These are phyloP conservation scores for Chrysoporthe cubensis DNA, from an alignment of 2,329 filamentous ascomycete genomes.

Conservation along the genomic window DNA sequence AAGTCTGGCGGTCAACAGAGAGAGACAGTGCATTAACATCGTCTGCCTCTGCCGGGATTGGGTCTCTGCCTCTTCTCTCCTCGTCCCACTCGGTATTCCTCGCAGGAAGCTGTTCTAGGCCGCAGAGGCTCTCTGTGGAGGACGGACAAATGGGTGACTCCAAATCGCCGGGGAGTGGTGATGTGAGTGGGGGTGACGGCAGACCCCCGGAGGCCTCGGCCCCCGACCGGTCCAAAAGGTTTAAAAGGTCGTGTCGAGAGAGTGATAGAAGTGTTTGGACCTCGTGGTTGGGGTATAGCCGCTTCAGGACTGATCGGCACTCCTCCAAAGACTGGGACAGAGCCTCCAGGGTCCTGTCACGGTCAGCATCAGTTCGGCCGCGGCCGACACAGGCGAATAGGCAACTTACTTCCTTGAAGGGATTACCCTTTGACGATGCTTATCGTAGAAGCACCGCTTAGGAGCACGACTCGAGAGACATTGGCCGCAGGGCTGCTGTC, in stretches of 20 bases:
- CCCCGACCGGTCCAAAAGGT: slow-evolving; percentile 54
- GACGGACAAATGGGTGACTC: slow-evolving; percentile 54
- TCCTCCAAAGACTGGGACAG: slow-evolving; percentile 68
- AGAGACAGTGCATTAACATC: slow-evolving; percentile 72
- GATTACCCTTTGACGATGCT: slow-evolving; percentile 75
- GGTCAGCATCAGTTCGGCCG: slow-evolving; percentile 18
- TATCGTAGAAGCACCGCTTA: slow-evolving; percentile 79
- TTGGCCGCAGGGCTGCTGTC: slow-evolving; percentile 79
- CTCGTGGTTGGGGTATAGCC: slow-evolving; percentile 63
- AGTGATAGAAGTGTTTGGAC: slow-evolving; percentile 56
- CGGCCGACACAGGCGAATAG: slow-evolving; percentile 28
- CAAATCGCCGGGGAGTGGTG: slow-evolving; percentile 52
- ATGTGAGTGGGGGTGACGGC: slow-evolving; percentile 57
- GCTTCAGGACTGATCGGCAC: slow-evolving; percentile 64
- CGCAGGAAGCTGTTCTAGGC: slow-evolving; percentile 71
- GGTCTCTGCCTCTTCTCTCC: slow-evolving; percentile 56
- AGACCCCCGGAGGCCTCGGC: slow-evolving; percentile 48
- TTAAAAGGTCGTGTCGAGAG: slow-evolving; percentile 63
- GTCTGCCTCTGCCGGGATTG: slow-evolving; percentile 67
- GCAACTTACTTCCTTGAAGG: slow-evolving; percentile 73
- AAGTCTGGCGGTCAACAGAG: slow-evolving; percentile 59
- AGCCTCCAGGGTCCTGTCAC: slow-evolving; percentile 60
- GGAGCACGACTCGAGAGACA: slow-evolving; percentile 81
- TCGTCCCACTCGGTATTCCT: slow-evolving; percentile 71
- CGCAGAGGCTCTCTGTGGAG: slow-evolving; percentile 51